Evolutionary conservation across 139 green algal species (phyloP).

Genomic region (Closterium sp.): DNA sequence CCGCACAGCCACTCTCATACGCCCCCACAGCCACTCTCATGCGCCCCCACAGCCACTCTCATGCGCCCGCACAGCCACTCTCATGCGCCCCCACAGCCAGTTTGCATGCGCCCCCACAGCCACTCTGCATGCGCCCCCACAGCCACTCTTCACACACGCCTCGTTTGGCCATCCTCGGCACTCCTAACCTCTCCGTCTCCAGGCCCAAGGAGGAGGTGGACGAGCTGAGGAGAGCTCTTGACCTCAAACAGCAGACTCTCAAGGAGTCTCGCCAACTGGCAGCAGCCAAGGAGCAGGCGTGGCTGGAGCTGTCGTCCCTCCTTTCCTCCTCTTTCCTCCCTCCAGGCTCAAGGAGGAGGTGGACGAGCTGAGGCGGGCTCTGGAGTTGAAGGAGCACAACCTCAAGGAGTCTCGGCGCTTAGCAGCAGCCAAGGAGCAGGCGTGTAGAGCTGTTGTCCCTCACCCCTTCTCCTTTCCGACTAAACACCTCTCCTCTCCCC

Average conservation of each 20-base stretch:
- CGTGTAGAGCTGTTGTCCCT: not conserved
- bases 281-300: not conserved
- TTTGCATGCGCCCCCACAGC: too few relatives aligned
- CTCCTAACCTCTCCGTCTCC: too few relatives aligned
- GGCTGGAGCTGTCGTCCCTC: not conserved
- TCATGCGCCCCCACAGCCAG: too few relatives aligned
- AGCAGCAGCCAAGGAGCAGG: slow-evolving; percentile 29
- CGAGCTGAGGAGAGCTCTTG: not conserved
- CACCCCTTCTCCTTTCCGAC: not conserved
- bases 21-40: too few relatives aligned
- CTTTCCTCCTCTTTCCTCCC: not conserved
- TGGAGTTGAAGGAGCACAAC: slow-evolving; percentile 25
- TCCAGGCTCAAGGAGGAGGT: slow-evolving; percentile 9
- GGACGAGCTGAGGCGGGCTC: slow-evolving; percentile 13
- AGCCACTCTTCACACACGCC: too few relatives aligned
- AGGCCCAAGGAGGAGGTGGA: too few relatives aligned
- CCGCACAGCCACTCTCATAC: too few relatives aligned
- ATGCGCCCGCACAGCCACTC: too few relatives aligned
- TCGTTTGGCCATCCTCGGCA: too few relatives aligned
- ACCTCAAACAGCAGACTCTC: not conserved
- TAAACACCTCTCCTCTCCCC: not conserved
- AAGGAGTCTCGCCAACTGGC: too few relatives aligned
- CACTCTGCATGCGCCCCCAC: too few relatives aligned
- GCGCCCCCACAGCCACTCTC: too few relatives aligned
- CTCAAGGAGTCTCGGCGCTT: slow-evolving; percentile 21